Conservation (phyloP, 2,329 filamentous ascomycete genomes). For the Graphilbum fragrans region DNA sequence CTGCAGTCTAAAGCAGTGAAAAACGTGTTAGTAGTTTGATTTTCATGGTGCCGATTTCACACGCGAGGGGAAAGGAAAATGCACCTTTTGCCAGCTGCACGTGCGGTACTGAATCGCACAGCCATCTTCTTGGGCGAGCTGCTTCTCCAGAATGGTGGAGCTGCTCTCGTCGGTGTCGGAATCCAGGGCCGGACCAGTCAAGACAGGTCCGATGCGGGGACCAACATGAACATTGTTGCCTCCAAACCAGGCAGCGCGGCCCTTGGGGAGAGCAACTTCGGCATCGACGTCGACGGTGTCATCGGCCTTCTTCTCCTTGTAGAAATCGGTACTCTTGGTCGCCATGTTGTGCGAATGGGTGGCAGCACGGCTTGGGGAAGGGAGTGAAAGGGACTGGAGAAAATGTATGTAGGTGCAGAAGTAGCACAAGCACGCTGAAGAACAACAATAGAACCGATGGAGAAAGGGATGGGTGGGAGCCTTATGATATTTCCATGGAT, state of each 20-base stretch:
- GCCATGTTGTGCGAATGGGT: no score
- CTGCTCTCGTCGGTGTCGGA: constrained; percentile 34
- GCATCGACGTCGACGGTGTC: constrained; percentile 2
- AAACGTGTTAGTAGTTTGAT: no score
- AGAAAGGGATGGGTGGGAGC: no score
- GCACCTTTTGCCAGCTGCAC: constrained; percentile 82
- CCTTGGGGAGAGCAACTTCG: constrained; percentile 11
- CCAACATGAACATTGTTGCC: constrained; percentile 29
- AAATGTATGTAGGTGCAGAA: no score
- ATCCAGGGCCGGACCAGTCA: constrained; percentile 18
- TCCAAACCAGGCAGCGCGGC: constrained; percentile 25
- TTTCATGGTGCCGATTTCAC: no score
- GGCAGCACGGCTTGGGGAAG: no score
- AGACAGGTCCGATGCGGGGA: constrained; percentile 37
- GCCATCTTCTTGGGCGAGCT: constrained; percentile 64
- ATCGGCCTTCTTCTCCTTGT: not conserved
- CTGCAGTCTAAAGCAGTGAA: constrained; percentile 63
- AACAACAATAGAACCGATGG: no score
- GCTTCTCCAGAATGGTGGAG: constrained; percentile 41
- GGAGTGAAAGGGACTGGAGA: no score
- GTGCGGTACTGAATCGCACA: constrained; percentile 84
- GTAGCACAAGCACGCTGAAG: no score
- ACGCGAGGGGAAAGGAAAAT: constrained; percentile 3
- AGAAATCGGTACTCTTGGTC: not conserved
- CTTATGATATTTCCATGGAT: no score